A percentile compares a stretch with the other conserved stretches of the same genome.
phyloP scores from a whole-genome alignment of 176 grass and related monocot genomes.

The Pharus latifolius region DNA sequence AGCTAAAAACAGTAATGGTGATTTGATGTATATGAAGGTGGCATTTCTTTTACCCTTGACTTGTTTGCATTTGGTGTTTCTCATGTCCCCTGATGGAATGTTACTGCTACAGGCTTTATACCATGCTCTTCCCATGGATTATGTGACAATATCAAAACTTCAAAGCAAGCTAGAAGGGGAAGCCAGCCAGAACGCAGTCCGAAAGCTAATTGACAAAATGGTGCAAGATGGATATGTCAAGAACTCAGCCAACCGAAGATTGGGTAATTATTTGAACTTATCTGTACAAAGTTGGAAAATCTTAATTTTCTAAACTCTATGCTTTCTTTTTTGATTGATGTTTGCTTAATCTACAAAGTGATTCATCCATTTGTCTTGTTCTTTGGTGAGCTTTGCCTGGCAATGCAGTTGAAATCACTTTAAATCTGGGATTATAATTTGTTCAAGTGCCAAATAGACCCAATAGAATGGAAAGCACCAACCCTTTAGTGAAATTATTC shows the following conservation, averaged over 20 bases:
- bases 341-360: too few species aligned
- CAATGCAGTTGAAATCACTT: neutral
- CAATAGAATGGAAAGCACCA: neutral
- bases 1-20: conserved; percentile 26
- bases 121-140: conserved; percentile 87
- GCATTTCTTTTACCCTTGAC: neutral
- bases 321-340: neutral
- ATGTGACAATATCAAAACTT: conserved; percentile 77
- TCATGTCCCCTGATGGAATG: neutral
- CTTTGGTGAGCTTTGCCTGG: neutral
- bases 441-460: too few species aligned
- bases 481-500: neutral
- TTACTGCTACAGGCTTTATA: conserved; percentile 62
- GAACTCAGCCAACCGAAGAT: conserved; percentile 66
- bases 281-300: neutral
- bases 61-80: neutral
- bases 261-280: conserved; percentile 52
- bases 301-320: neutral
- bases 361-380: neutral
- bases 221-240: conserved; percentile 83
- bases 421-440: too few species aligned
- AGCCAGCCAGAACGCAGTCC: conserved; percentile 54
- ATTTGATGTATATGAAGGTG: conserved; percentile 95
- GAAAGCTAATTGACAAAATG: conserved; percentile 93
- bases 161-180: conserved; percentile 77